Percentiles rank a stretch among this genome's conserved stretches.
phyloP scores from a whole-genome alignment of 768 basidiomycete genomes.

The Lepiota venenata region DNA sequence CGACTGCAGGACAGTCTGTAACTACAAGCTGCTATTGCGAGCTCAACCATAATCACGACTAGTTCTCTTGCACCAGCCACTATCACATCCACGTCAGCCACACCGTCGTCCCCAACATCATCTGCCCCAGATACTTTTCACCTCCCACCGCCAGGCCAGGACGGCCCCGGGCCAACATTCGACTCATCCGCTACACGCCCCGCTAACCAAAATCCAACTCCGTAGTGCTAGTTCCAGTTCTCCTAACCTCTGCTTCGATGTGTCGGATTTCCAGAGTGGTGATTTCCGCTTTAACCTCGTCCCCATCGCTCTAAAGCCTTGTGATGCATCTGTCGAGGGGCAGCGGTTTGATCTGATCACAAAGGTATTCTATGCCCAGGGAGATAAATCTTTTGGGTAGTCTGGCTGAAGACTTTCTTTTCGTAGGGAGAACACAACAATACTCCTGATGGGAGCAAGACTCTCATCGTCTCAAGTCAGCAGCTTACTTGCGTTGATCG shows the following conservation, averaged over 20 bases:
- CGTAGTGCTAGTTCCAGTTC: conserved; percentile 13
- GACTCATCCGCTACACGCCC: conserved; percentile 22
- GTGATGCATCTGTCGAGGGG: conserved; percentile 15
- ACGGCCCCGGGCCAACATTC: conserved; percentile 16
- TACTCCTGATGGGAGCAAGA: conserved; percentile 18
- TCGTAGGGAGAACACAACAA: conserved; percentile 18
- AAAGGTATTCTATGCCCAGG: conserved; percentile 8
- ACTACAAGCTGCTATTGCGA: not conserved
- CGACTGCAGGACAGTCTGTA: not conserved
- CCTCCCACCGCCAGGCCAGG: not conserved
- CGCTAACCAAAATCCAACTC: conserved; percentile 19
- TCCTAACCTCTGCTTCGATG: conserved; percentile 16
- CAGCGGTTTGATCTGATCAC: conserved; percentile 20
- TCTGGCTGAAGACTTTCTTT: not conserved
- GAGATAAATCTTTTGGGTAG: not conserved
- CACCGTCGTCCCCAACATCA: not conserved
- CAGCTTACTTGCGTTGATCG: conserved; percentile 21
- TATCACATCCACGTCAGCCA: not conserved
- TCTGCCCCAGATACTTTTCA: not conserved
- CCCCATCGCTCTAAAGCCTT: conserved; percentile 17
- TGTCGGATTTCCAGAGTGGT: conserved; percentile 17
- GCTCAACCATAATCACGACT: not conserved
- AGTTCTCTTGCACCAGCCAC: not conserved
- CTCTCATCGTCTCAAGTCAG: conserved; percentile 18
- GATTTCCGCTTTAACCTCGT: conserved; percentile 21